phyloP scores from a whole-genome alignment of 768 basidiomycete species.

The Serendipita sp. region DNA sequence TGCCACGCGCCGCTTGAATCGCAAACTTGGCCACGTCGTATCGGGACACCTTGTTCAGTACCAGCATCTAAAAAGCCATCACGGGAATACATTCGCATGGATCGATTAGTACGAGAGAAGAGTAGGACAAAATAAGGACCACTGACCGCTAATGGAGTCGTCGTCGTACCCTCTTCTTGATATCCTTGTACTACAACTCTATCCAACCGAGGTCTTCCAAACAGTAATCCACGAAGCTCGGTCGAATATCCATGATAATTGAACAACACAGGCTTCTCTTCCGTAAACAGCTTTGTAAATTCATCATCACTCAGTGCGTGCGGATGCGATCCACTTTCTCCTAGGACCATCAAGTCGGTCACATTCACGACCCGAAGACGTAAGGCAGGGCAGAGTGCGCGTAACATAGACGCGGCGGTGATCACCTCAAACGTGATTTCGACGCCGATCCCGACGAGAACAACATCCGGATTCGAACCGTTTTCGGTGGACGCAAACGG shows the following conservation, averaged over 20 bases:
- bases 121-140: conserved; percentile 22
- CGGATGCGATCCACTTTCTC: conserved; percentile 52
- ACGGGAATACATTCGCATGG: not conserved
- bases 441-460: conserved; percentile 68
- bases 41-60: conserved; percentile 50
- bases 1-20: conserved; percentile 35
- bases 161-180: conserved; percentile 59
- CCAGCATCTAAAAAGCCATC: conserved; percentile 43
- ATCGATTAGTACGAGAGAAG: conserved; percentile 21
- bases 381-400: conserved; percentile 48
- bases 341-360: conserved; percentile 76
- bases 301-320: conserved; percentile 47
- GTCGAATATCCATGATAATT: conserved; percentile 76
- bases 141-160: conserved; percentile 41
- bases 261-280: conserved; percentile 51
- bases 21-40: conserved; percentile 50
- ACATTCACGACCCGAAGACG: conserved; percentile 81
- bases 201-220: conserved; percentile 34
- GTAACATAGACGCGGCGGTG: conserved; percentile 66
- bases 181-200: conserved; percentile 48
- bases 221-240: conserved; percentile 51
- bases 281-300: conserved; percentile 59
- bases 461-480: conserved; percentile 59
- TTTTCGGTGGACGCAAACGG: conserved; percentile 61
- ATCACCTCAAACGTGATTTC: conserved; percentile 84